Base-by-base conservation (phyloP, 164 flowering plant species). In the Piper longum region DNA sequence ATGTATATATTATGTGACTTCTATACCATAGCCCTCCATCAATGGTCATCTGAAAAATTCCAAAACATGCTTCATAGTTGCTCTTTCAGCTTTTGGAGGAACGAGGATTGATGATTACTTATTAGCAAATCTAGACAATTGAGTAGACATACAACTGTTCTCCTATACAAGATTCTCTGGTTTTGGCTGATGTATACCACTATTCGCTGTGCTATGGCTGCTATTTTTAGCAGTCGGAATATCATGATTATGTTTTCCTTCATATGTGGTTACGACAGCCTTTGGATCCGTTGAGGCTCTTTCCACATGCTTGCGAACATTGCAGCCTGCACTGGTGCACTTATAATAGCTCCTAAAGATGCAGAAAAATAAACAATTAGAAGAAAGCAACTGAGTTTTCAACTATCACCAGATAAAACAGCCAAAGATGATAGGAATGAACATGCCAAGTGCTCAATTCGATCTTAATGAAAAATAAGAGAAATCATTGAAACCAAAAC, bases 301-400 rank as follows among this genome's bases (percentile, higher is more conserved):
- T 75, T 92, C 98, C 5, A 89, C 96, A 71, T 92, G 98, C 72
- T 89, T 92, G 1, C 96, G 91, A 45, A 92, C 96, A 71, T 80
- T 86, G 74, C 98, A 89, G 39, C 96, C 93, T 1, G 78, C 70
- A 64, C 60, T 77, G 2, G 98, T 88, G 76, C 96, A 88, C 73
- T 83, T 86, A 76, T 89, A 92, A 66, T 88, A 89, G 74, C 96
- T 87, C 92, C 96, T 91, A 84, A 41, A 60, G 43, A 60, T 60
- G 62, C 12, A 14, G 13, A 6, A 57, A 6, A 16, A 57, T 4
- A 57, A 2, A 48, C 7, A 48, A 48, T 48, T 48, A 48, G 14
- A 48, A 48, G 7, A 14, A 26, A 26, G 36, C 36, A 26, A 48
- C 52, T 6, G 52, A 12, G 14, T 12, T 0, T 48, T 48, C 14